Evolutionary conservation across 495 filamentous ascomycete species (phyloP).

Genomic region (Podospora anserina): DNA sequence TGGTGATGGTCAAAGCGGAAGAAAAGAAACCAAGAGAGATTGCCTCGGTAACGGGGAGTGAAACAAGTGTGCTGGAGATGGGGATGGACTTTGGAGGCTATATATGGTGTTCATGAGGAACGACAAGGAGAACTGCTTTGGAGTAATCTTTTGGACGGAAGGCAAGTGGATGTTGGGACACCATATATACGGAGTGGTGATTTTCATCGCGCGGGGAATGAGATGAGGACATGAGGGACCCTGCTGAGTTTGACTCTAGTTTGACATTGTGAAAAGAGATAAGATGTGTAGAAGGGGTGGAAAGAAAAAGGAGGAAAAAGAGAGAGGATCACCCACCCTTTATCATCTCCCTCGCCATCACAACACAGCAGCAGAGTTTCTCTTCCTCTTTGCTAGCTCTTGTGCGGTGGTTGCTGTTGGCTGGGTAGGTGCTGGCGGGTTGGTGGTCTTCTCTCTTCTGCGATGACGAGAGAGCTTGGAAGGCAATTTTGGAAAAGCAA

Average conservation of each 20-base stretch:
- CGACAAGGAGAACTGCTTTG: no score
- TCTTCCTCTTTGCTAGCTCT: background rate
- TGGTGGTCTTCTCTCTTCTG: background rate
- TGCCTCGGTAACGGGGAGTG: no score
- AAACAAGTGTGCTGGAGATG: no score
- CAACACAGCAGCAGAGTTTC: background rate
- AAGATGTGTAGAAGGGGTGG: background rate
- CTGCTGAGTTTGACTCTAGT: no score
- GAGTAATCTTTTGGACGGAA: no score
- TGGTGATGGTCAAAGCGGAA: background rate
- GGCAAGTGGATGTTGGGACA: no score
- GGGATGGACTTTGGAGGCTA: no score
- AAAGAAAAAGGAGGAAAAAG: background rate
- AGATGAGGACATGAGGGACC: no score
- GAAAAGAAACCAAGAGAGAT: no score
- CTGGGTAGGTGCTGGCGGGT: background rate
- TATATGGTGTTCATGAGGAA: no score
- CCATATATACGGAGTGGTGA: no score
- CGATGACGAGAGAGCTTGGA: background rate
- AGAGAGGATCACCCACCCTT: background rate
- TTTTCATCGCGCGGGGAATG: no score
- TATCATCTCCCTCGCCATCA: background rate
- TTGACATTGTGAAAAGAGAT: background rate
- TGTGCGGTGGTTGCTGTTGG: background rate
- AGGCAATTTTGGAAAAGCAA: background rate